Base-by-base conservation (phyloP, 2,329 filamentous ascomycete species). In the Ambrosiella beaveri region DNA sequence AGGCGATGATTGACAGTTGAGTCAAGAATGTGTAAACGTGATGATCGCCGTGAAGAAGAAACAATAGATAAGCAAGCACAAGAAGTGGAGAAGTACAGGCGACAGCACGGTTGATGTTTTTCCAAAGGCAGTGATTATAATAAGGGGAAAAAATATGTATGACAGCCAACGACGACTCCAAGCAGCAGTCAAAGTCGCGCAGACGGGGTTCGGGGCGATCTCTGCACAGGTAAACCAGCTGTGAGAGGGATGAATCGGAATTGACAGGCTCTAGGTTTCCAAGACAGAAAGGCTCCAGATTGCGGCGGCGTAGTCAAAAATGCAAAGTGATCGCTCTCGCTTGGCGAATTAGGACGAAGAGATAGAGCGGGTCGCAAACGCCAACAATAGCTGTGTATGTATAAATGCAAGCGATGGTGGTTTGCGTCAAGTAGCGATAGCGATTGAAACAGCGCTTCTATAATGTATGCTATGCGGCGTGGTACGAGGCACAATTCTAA, bases 41-140 rank as follows among this genome's bases (percentile, higher is more conserved):
- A n/a, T n/a, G 39, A 41, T 41, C 11, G 39, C 39, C 39, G 39
- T 41, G n/a, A 41, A 6, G n/a, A n/a, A 41, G 27, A 35, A 11
- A 51, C 13, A 51, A 36, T n/a, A 13, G 17, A 15, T 5, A 36
- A 51, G 6, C 17, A 27, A 11, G 47, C 4, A 27, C 17, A 27
- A 19, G 9, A 51, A 27, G 47, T 11, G 15, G 19, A 47, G 15
- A 35, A 56, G 15, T n/a, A 38, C 7, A 27, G 7, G 27, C 36
- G 52, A 39, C 15, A 9, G 27, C 12, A 45, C 37, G 41, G 19
- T 36, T 17, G 19, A 40, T n/a, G 54, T 13, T 38, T 17, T 49
- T 35, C 40, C 50, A 58, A 52, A 51, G 50, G 50, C 41, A 49
- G 49, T 38, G 45, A 50, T 41, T 37, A 27, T 44, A 37, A 45